Conservation (phyloP, 805 yeast species). For the Monosporozyma servazzii region DNA sequence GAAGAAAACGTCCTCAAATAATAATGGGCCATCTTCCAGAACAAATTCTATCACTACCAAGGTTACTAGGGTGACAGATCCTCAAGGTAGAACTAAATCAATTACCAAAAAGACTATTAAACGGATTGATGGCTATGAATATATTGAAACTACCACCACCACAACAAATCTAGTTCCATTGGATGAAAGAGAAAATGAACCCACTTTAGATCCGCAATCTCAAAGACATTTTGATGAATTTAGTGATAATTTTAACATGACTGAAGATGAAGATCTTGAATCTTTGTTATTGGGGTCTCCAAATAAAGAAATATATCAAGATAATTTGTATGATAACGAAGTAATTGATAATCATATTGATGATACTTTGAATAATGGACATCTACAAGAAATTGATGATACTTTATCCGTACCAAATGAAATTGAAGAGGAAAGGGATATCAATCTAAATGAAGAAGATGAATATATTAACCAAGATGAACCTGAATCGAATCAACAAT, state of each 20-base stretch:
- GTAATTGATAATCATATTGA: slow-evolving; percentile 3
- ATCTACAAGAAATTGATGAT: slow-evolving; percentile 2
- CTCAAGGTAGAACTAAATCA: slow-evolving; percentile 44
- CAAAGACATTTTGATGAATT: slow-evolving; percentile 27
- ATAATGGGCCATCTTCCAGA: slow-evolving; percentile 2
- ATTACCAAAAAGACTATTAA: slow-evolving; percentile 47
- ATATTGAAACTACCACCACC: slow-evolving; percentile 40
- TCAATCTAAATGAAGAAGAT: neutral
- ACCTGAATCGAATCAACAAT: neutral
- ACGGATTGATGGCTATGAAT: slow-evolving; percentile 40
- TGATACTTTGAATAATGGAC: slow-evolving; percentile 1
- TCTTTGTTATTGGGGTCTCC: neutral
- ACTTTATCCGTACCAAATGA: neutral
- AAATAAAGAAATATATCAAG: neutral
- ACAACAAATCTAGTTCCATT: slow-evolving; percentile 18
- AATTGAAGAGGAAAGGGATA: slow-evolving; percentile 1
- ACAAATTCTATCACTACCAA: slow-evolving; percentile 34
- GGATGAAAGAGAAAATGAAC: neutral
- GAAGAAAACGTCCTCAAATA: neutral
- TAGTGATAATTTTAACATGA: slow-evolving; percentile 19
- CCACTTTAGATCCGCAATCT: neutral
- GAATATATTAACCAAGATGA: neutral
- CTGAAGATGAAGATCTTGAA: slow-evolving; percentile 8
- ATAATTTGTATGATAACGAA: slow-evolving; percentile 1
- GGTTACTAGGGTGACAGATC: slow-evolving; percentile 43